Evolutionary conservation across 176 grass and related monocot species (phyloP), one percentile per base, ranked within the genome.

Genomic region (Aegilops umbellulata): DNA sequence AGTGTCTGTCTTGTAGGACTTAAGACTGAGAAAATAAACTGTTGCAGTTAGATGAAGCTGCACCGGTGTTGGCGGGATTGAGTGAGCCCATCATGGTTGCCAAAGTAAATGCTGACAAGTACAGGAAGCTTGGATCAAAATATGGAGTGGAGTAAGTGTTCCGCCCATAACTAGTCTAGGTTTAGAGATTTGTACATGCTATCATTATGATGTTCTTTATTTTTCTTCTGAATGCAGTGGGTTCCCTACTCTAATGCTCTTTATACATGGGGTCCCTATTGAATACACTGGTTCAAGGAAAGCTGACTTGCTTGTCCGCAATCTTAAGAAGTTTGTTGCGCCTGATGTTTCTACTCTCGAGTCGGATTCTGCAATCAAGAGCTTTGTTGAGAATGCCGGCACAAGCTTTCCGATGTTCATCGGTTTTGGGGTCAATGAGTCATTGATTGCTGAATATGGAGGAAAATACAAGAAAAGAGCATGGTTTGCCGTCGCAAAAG

Each of bases 381-480:
- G 60, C 64, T 98, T 98, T 83, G 64, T 94, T 81, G 91, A 91
- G 26, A 85, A 83, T 42, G 91, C 84, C 31, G 93, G 96, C 60
- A 87, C 77, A n/a, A 87, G 83, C 27, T 98, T 98, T 87, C 96
- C 96, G 1, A 94, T 98, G 82, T 95, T 95, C 69, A 80, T 98
- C 74, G 96, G 96, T 34, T 98, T 98, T 94, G 96, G 90, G 70
- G 76, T 95, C 38, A 85, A 98, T 88, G 86, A 94, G 51, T 94
- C 90, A 10, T 44, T 91, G 67, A 91, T 98, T 90, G 84, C 85
- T 87, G 90, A 89, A 63, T 87, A 88, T 55, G 96, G 88, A 25
- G 78, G 81, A 69, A 94, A 98, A 83, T 98, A 98, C 88, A 98
- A 98, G 96, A 98, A 92, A 88, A 95, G 92, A 71, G 96, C 96